These are phyloP conservation scores for Tirmania nivea DNA, from an alignment of 495 filamentous ascomycete genomes.

Conservation along the genomic window DNA sequence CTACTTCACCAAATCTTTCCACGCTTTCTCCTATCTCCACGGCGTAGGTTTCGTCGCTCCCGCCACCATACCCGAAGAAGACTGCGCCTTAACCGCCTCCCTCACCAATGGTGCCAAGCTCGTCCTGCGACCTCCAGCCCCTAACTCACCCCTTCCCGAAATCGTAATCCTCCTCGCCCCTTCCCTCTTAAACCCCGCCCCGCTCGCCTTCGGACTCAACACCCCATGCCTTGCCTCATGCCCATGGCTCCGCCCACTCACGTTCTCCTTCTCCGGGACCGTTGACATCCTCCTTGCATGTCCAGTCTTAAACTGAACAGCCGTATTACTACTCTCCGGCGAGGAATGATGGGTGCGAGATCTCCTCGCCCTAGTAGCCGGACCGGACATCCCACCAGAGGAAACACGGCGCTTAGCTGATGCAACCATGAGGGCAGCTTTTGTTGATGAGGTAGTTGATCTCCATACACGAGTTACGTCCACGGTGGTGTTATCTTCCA, in stretches of 20 bases:
- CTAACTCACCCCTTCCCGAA: constrained; percentile 1
- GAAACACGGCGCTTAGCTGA: constrained; percentile 12
- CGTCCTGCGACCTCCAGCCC: no score
- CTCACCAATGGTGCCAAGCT: no score
- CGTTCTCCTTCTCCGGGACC: constrained; percentile 13
- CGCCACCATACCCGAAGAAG: no score
- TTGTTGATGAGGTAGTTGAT: constrained; percentile 9
- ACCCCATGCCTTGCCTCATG: constrained; percentile 1
- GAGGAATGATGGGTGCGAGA: not conserved
- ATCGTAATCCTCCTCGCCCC: constrained; percentile 17
- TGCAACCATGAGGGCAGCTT: constrained; percentile 2
- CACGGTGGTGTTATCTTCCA: not conserved
- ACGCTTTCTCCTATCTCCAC: no score
- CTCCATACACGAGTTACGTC: constrained; percentile 11
- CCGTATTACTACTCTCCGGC: not conserved
- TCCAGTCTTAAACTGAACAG: constrained; percentile 8
- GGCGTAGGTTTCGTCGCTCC: no score
- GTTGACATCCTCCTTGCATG: constrained; percentile 16
- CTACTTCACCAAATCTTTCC: no score
- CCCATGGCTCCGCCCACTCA: constrained; percentile 4
- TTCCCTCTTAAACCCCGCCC: constrained; percentile 8
- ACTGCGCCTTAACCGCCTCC: no score
- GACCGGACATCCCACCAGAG: constrained; percentile 11
- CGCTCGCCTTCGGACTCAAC: constrained; percentile 13
- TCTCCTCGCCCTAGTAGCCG: constrained; percentile 3